A percentile compares a stretch with the other conserved stretches of the same genome.
Conservation (phyloP, 75 land plant species). For the Sequoiadendron giganteum region DNA sequence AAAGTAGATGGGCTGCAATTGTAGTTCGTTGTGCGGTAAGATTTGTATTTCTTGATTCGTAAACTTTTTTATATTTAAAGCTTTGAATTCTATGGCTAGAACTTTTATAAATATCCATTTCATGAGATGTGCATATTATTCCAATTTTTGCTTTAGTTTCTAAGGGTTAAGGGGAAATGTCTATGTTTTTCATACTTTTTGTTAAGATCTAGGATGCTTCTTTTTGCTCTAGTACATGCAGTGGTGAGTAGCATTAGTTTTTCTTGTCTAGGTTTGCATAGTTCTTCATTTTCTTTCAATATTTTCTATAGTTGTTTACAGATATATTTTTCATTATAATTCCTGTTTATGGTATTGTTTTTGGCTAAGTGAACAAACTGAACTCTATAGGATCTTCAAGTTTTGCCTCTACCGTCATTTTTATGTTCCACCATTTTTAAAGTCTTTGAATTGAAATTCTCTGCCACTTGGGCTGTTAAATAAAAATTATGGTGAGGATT, state of each 20-base stretch:
- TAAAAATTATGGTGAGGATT: too few species aligned
- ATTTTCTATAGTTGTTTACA: background rate
- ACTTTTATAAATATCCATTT: background rate
- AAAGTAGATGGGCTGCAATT: conserved; percentile 88
- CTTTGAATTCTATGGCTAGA: background rate
- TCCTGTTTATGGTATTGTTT: background rate
- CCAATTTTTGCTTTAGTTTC: background rate
- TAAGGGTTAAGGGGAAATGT: background rate
- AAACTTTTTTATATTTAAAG: background rate
- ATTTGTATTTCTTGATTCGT: background rate
- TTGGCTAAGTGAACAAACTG: background rate
- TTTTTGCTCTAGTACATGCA: background rate
- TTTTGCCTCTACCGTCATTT: background rate
- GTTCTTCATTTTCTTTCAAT: background rate
- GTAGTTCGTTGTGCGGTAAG: conserved; percentile 89
- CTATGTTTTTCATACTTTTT: background rate
- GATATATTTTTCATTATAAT: background rate
- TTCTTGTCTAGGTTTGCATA: background rate
- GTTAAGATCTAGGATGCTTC: background rate
- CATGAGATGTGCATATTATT: background rate
- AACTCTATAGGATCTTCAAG: background rate
- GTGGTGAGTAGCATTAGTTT: background rate
- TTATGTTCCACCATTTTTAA: too few species aligned
- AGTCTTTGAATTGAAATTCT: too few species aligned
- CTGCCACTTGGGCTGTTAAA: too few species aligned